Evolutionary conservation across 192 early-diverging fungal genomes (phyloP).

Genomic region (Mortierella antarctica): DNA sequence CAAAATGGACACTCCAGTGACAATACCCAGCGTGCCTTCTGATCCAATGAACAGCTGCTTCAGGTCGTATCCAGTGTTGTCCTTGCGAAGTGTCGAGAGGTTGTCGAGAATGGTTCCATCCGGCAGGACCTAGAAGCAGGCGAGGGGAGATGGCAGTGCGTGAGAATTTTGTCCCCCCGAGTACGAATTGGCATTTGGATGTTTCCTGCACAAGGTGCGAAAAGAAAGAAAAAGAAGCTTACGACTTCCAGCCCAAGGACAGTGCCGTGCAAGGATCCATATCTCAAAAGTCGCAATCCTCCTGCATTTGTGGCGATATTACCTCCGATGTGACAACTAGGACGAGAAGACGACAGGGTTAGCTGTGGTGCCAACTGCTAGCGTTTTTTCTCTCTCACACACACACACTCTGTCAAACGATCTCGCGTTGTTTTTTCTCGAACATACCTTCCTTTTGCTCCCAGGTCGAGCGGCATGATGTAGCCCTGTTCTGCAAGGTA

Average conservation of each 20-base stretch:
- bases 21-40: conserved; percentile 94
- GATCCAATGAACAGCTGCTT: conserved; percentile 99
- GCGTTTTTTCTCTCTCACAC: background rate
- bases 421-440: background rate
- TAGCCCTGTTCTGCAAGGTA: conserved; percentile 86
- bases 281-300: conserved; percentile 93
- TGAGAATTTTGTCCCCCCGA: background rate
- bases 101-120: conserved; percentile 93
- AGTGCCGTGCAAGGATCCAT: conserved; percentile 96
- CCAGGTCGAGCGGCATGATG: conserved; percentile 95
- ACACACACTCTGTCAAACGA: background rate
- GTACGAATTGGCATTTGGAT: background rate
- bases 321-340: conserved; percentile 97
- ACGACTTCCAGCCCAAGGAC: conserved; percentile 96
- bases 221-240: conserved; percentile 3
- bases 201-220: background rate
- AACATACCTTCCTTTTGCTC: conserved; percentile 77
- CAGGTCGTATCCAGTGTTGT: conserved; percentile 96
- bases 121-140: conserved; percentile 70
- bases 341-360: background rate
- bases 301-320: conserved; percentile 99
- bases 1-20: conserved; percentile 91
- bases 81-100: conserved; percentile 90
- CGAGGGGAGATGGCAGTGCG: background rate
- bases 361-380: background rate